These are phyloP conservation scores for Fusarium coffeatum DNA, from an alignment of 2,329 filamentous ascomycete species.

Conservation along the genomic window DNA sequence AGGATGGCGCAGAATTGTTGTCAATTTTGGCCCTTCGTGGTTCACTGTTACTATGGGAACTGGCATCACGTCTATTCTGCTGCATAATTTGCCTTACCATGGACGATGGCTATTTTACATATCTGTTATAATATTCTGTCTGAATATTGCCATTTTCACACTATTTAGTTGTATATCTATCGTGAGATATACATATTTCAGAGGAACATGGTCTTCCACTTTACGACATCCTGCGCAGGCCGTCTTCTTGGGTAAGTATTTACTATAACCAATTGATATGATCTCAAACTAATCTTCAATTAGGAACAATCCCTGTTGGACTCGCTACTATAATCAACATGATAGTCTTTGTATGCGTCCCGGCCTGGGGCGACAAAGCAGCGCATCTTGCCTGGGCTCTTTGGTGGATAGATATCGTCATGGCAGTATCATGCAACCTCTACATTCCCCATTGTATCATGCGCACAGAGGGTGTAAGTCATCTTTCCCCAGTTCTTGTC, in stretches of 20 bases:
- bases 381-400: conserved; percentile 62
- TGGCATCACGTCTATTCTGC: conserved; percentile 69
- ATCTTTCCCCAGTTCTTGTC: conserved; percentile 42
- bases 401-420: conserved; percentile 64
- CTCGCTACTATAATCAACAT: conserved; percentile 72
- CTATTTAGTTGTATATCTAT: conserved; percentile 62
- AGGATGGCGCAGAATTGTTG: conserved; percentile 32
- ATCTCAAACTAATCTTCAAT: conserved; percentile 45
- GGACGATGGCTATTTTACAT: conserved; percentile 65
- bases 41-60: conserved; percentile 70
- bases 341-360: conserved; percentile 65
- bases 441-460: conserved; percentile 63
- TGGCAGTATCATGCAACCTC: conserved; percentile 60
- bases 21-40: conserved; percentile 34
- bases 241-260: conserved; percentile 36
- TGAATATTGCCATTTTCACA: conserved; percentile 67
- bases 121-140: conserved; percentile 64
- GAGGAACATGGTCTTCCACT: conserved; percentile 70
- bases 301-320: conserved; percentile 71
- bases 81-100: conserved; percentile 69
- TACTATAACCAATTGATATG: neutral
- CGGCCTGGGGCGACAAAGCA: conserved; percentile 67
- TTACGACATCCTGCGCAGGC: conserved; percentile 70
- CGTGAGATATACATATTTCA: conserved; percentile 69
- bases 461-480: conserved; percentile 50